Conservation (phyloP, 106 monocot genomes). For the Dendrobium huoshanense region DNA sequence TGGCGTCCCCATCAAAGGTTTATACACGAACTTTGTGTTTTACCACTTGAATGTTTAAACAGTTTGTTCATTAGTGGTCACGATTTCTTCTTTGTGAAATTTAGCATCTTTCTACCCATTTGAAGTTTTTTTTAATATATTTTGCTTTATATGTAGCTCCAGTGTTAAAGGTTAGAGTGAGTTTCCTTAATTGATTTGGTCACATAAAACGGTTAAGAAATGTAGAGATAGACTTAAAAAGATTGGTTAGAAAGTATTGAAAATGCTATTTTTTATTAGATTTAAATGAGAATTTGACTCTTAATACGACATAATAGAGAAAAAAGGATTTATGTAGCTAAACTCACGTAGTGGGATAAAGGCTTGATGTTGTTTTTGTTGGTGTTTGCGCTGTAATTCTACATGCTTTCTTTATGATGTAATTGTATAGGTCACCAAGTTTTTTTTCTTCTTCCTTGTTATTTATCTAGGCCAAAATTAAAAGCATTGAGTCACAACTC, state of each 20-base stretch:
- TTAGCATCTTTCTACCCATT: background rate
- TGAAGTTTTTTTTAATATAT: background rate
- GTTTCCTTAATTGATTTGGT: background rate
- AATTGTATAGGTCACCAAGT: background rate
- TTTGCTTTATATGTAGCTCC: background rate
- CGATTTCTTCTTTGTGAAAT: background rate
- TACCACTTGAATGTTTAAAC: background rate
- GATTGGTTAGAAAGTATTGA: no score
- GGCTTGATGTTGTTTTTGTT: no score
- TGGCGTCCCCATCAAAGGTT: background rate
- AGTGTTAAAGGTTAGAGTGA: no score
- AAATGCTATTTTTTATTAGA: no score
- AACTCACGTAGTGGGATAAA: no score
- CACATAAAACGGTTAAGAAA: no score
- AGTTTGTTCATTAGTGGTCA: background rate
- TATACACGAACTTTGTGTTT: background rate
- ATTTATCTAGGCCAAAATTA: slow-evolving; percentile 57
- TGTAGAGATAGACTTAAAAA: no score
- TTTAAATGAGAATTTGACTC: no score
- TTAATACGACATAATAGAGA: no score
- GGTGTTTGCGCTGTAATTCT: background rate
- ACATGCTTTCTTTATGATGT: background rate
- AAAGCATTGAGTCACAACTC: slow-evolving; percentile 63
- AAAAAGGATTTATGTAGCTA: no score
- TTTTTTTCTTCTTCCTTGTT: background rate